Evolutionary conservation across 192 early-diverging fungal species (phyloP), one percentile per base, ranked within the genome.

Genomic region (Mortierella alpina): DNA sequence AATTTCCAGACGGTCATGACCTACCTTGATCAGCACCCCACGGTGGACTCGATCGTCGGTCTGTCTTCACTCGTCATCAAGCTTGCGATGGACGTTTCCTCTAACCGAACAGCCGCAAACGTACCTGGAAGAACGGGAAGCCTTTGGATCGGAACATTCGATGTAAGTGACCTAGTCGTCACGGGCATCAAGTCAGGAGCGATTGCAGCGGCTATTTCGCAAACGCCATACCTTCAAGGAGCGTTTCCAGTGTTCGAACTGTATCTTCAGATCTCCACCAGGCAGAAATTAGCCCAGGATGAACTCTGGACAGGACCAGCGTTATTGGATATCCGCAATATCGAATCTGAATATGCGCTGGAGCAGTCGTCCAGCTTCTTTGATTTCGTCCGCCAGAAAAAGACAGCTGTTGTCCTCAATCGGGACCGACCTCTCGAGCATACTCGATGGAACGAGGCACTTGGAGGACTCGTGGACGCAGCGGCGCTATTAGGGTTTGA

Each of bases 171-270:
- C 6, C 1, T 17, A 47, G 63, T 72, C 6, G 47, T 63, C 1
- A 5, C 55, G 6, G 23, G 22, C 15, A 57, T 80, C 66, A 72
- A 68, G 44, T 56, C 65, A 6, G 64, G 70, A 48, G 57, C 23
- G 9, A 57, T 80, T 20, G 70, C 46, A 4, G 49, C 45, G 0
- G 64, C 77, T 12, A 63, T 72, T 39, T 61, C 77, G 4, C 77
- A 80, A 49, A 47, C 77, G 9, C 77, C 69, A 3, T 80, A 80
- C 15, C 58, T 80, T 31, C 77, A 80, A 47, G 77, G 77, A 31
- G 70, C 55, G 10, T 9, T 80, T 8, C 70, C 77, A 18, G 66
- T 80, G 13, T 39, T 80, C 10, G 69, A 80, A 5, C 52, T 80
- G 4, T 80, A 63, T 22, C 59, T 80, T 15, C 64, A 72, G 56